Percentiles rank a stretch among this genome's conserved stretches.
Conservation (phyloP, 2,329 filamentous ascomycete species). For the Neospermospora avenae region DNA sequence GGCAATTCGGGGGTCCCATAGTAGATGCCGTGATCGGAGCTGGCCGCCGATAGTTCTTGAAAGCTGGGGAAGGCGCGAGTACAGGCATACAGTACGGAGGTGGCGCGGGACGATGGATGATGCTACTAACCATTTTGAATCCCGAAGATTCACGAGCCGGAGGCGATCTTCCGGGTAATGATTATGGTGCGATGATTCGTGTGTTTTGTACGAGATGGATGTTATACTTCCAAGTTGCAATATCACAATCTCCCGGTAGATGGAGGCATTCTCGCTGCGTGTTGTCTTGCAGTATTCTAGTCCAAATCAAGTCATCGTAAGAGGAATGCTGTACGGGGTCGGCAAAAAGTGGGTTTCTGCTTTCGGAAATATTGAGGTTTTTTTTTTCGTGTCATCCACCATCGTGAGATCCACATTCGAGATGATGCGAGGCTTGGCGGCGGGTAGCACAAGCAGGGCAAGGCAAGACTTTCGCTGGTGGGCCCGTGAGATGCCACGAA, state of each 20-base stretch:
- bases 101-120: no score
- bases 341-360: slow-evolving; percentile 4
- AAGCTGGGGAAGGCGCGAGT: slow-evolving; percentile 2
- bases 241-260: no score
- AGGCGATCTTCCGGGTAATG: not conserved
- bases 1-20: not conserved
- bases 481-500: not conserved
- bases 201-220: not conserved
- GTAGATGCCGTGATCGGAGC: slow-evolving; percentile 1
- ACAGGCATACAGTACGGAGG: no score
- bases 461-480: not conserved
- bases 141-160: not conserved
- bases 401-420: slow-evolving; percentile 9
- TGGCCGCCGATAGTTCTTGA: not conserved
- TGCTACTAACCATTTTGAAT: not conserved
- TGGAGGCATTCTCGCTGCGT: no score
- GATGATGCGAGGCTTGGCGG: not conserved
- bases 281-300: no score
- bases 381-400: slow-evolving; percentile 6
- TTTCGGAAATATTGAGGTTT: slow-evolving; percentile 3
- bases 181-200: not conserved
- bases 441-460: not conserved
- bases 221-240: no score
- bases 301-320: not conserved
- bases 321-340: not conserved